Conservation (phyloP, 441 rosid species). For the Gossypium davidsonii region DNA sequence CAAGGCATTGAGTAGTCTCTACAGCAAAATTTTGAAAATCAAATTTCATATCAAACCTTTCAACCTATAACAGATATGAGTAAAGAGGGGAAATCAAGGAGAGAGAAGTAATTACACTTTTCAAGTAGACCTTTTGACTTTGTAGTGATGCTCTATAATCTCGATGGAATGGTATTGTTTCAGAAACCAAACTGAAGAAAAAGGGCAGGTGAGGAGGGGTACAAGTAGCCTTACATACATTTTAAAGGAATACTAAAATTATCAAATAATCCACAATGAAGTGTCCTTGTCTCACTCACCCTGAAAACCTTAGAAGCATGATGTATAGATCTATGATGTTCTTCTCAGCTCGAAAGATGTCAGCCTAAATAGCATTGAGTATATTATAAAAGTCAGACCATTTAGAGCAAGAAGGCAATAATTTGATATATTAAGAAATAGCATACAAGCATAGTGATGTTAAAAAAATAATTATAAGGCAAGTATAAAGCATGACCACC, state of each 20-base stretch:
- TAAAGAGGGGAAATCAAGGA: not conserved
- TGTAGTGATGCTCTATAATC: slow-evolving; percentile 51
- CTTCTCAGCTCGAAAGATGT: slow-evolving; percentile 83
- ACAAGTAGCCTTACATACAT: not conserved
- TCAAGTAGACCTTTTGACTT: slow-evolving; percentile 50
- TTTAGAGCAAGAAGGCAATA: not conserved
- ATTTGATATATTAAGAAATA: not conserved
- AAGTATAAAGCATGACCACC: not conserved
- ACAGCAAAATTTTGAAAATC: slow-evolving; percentile 22
- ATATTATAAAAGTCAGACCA: slow-evolving; percentile 8
- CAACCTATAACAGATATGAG: slow-evolving; percentile 5
- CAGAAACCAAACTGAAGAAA: slow-evolving; percentile 71
- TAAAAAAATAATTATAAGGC: not conserved
- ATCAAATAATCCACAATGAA: slow-evolving; percentile 10
- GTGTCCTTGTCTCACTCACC: slow-evolving; percentile 54
- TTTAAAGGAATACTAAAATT: not conserved
- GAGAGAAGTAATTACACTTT: slow-evolving; percentile 38
- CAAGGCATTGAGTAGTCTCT: slow-evolving; percentile 68
- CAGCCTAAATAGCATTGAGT: slow-evolving; percentile 50
- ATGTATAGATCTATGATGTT: slow-evolving; percentile 79
- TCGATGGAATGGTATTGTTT: slow-evolving; percentile 90
- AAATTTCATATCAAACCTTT: slow-evolving; percentile 19
- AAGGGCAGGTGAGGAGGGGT: not conserved
- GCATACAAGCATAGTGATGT: not conserved
- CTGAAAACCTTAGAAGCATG: slow-evolving; percentile 92